Percentiles rank a stretch among this genome's conserved stretches.
Conservation (phyloP, 164 flowering plant species). For the Hamamelis virginiana region DNA sequence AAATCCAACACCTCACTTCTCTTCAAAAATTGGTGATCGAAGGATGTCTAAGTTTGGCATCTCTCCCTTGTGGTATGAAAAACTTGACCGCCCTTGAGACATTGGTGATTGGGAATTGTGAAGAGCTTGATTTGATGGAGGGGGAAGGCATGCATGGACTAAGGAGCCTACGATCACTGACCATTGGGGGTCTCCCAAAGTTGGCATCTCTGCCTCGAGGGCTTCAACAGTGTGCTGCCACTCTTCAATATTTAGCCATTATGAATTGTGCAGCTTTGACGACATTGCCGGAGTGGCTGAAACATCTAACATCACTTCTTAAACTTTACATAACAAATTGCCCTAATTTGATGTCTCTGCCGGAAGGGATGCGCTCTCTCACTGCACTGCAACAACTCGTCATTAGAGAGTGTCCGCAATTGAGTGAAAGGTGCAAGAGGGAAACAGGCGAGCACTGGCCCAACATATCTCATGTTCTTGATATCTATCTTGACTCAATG, state of each 20-base stretch:
- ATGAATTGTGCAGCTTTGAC: too few species aligned
- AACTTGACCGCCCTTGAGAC: conserved; percentile 9
- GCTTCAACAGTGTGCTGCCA: conserved; percentile 2
- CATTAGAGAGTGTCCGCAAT: too few species aligned
- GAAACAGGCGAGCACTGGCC: too few species aligned
- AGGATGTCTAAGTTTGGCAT: conserved; percentile 5
- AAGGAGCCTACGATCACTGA: conserved; percentile 7
- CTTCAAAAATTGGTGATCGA: conserved; percentile 8
- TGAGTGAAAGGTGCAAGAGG: too few species aligned
- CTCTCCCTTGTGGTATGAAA: conserved; percentile 2
- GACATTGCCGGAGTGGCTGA: too few species aligned
- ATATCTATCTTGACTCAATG: too few species aligned
- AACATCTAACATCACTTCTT: too few species aligned
- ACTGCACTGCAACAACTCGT: too few species aligned
- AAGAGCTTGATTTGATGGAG: conserved; percentile 11
- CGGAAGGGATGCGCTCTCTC: too few species aligned
- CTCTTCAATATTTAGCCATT: not conserved
- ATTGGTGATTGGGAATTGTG: conserved; percentile 18
- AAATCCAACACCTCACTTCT: not conserved
- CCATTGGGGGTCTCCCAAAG: conserved; percentile 14
- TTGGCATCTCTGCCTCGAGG: conserved; percentile 4
- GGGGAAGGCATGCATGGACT: conserved; percentile 13
- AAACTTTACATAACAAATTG: too few species aligned
- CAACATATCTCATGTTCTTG: too few species aligned
- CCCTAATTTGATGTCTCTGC: too few species aligned